Evolutionary conservation across 352 stramenopile genomes (phyloP).

Genomic region (Pythium dissimile): DNA sequence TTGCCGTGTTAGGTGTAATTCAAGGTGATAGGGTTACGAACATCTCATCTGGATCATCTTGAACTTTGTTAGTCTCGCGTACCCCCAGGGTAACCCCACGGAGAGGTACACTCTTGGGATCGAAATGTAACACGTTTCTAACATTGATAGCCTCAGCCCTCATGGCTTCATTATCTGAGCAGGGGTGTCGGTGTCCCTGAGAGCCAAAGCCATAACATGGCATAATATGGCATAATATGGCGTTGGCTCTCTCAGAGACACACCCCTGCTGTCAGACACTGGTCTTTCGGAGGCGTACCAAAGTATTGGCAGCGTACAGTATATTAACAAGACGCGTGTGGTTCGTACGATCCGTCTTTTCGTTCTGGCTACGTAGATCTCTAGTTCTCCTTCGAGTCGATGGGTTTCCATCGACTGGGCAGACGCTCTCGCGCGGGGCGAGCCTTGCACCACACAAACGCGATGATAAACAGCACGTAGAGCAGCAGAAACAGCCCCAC

Average conservation of each 20-base stretch:
- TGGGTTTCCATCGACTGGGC: constrained; percentile 75
- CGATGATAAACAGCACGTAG: constrained; percentile 69
- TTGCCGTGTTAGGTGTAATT: constrained; percentile 21
- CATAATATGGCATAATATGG: neutral
- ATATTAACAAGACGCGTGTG: neutral
- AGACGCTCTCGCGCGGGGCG: constrained; percentile 64
- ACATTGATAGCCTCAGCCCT: too few species aligned
- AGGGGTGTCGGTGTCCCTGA: neutral
- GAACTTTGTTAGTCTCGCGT: too few species aligned
- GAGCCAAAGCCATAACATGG: neutral
- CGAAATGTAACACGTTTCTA: too few species aligned
- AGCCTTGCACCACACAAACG: constrained; percentile 76
- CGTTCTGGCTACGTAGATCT: neutral
- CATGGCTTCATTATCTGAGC: too few species aligned
- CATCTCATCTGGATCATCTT: neutral
- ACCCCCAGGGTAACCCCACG: too few species aligned
- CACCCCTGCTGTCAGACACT: too few species aligned
- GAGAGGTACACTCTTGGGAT: too few species aligned
- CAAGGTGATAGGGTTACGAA: constrained; percentile 23
- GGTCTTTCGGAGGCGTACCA: too few species aligned
- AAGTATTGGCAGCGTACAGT: too few species aligned
- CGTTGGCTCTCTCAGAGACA: neutral
- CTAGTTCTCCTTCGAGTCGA: constrained; percentile 71
- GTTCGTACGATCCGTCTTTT: too few species aligned
- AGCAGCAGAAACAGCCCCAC: constrained; percentile 58